These are phyloP conservation scores for Echinosophora koreensis DNA, from an alignment of 306 rosid species.

Conservation along the genomic window DNA sequence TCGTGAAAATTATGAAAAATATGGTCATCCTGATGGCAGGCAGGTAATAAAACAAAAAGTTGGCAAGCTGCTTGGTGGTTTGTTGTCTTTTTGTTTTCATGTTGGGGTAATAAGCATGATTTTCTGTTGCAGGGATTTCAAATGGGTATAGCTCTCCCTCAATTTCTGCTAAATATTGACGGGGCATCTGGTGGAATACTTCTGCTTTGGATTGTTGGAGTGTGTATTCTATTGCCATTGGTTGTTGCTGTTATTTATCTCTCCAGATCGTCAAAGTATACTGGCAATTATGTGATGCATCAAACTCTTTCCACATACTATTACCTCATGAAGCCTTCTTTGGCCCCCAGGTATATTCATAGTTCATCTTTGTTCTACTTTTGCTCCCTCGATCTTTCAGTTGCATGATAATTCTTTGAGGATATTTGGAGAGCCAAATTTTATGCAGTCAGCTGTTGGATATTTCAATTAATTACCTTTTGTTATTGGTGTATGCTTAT, in stretches of 20 bases:
- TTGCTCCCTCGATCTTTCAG: not conserved
- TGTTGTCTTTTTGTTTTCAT: conserved; percentile 28
- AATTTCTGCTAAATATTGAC: conserved; percentile 80
- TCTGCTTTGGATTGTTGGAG: conserved; percentile 94
- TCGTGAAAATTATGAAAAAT: conserved; percentile 94
- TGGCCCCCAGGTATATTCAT: conserved; percentile 85
- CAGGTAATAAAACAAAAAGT: conserved; percentile 65
- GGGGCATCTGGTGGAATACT: conserved; percentile 98
- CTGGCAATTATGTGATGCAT: conserved; percentile 98
- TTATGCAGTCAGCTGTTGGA: not conserved
- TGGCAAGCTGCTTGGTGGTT: conserved; percentile 26
- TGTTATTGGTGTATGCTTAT: conserved; percentile 18
- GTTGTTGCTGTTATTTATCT: conserved; percentile 94
- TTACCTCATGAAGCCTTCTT: conserved; percentile 91
- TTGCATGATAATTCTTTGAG: conserved; percentile 28
- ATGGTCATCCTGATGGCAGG: conserved; percentile 98
- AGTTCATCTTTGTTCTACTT: conserved; percentile 17
- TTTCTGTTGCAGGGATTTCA: conserved; percentile 83
- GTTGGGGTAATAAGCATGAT: conserved; percentile 42
- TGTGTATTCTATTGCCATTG: conserved; percentile 96
- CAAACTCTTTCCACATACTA: conserved; percentile 89
- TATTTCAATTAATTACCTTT: not conserved
- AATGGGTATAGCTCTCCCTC: conserved; percentile 99
- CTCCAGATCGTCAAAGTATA: conserved; percentile 93
- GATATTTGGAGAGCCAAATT: not conserved